Evolutionary conservation across 768 basidiomycete genomes (phyloP), one percentile per base, ranked within the genome.

Genomic region (Mycena olivaceomarginata): DNA sequence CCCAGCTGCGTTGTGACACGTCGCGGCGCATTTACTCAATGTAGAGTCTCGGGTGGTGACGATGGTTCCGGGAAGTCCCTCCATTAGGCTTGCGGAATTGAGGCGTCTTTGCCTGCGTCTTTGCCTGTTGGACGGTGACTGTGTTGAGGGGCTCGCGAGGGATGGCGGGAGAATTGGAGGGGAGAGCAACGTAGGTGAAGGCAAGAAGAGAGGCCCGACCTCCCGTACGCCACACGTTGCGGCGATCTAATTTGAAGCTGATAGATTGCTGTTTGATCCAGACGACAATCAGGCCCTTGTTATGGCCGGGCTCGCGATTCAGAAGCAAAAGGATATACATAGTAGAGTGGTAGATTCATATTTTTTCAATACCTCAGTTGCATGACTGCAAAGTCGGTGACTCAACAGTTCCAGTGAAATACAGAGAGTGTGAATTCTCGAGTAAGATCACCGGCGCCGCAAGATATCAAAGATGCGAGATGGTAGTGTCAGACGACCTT

Each of bases 391-490:
- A 59, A 59, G 25, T 59, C 25, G 57, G 25, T 59, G 57, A 59
- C 57, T 59, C 57, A 25, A 59, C 57, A 59, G 57, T 59, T 59
- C 57, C 57, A 59, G 57, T 59, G 57, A 59, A 59, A 59, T 59
- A 59, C 25, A 59, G 57, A 59, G 57, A 22, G 53, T 59, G 57
- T 59, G 57, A 59, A 59, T 37, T 59, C 57, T 59, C 57, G 22
- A 59, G 22, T 8, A 31, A 59, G 25, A 59, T 59, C 57, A 59
- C 57, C 25, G 57, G n/a, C n/a, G n/a, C n/a, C n/a, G n/a, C 57
- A 59, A 59, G 57, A 59, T 25, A 59, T 59, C 57, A 59, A 59
- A 59, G 57, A 59, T 59, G 57, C 57, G 57, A 59, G 57, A 59
- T 37, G 57, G 25, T 25, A 25, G n/a, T n/a, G n/a, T n/a, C n/a